Conservation (phyloP, 1,284 basidiomycete genomes). For the Cutaneotrichosporon cavernicola region DNA sequence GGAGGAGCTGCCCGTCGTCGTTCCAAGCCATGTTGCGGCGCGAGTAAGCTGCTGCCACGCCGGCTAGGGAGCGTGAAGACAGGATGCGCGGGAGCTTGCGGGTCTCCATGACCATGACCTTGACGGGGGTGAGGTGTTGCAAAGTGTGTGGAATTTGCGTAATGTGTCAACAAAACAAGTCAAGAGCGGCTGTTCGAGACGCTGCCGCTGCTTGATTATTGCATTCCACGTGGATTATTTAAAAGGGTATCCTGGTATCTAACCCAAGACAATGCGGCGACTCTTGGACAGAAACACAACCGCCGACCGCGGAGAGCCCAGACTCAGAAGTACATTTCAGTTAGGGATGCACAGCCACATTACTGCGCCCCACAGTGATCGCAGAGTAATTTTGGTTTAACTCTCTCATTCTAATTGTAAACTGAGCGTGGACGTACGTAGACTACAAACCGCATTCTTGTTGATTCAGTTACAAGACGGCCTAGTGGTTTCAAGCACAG, state of each 20-base stretch:
- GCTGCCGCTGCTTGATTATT: not conserved
- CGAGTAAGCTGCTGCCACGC: conserved; percentile 8
- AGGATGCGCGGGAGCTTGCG: conserved; percentile 13
- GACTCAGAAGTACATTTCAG: no score
- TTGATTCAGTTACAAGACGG: no score
- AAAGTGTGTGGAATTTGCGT: not conserved
- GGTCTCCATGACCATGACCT: conserved; percentile 6
- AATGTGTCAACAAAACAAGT: conserved; percentile 5
- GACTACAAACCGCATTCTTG: no score
- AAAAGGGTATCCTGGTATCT: not conserved
- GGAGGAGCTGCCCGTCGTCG: conserved; percentile 45
- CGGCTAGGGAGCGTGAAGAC: conserved; percentile 12
- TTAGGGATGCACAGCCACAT: no score
- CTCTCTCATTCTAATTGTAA: no score
- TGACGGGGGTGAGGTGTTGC: no score
- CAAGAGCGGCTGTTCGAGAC: conserved; percentile 1
- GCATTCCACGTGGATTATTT: not conserved
- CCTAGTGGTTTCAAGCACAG: no score
- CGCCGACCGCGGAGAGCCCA: no score
- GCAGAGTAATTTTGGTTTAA: no score
- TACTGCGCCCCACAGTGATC: no score
- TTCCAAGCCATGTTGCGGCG: conserved; percentile 34
- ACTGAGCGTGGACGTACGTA: no score
- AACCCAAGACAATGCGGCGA: not conserved
- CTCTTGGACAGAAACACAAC: no score